Conservation (phyloP, 441 rosid species). For the Manihot esculenta region DNA sequence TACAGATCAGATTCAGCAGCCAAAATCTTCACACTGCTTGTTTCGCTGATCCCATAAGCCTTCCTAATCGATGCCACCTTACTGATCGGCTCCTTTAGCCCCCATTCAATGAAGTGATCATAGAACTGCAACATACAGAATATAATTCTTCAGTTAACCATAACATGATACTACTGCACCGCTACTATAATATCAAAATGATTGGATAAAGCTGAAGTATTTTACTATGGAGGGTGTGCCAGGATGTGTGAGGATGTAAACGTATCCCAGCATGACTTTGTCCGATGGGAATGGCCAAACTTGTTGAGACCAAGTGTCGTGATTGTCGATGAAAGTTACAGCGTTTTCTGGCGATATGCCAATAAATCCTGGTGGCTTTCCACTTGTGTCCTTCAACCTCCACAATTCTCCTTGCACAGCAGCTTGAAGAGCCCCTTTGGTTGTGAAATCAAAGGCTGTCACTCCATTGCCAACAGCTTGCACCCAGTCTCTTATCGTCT, state of each 20-base stretch:
- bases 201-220: constrained; percentile 12
- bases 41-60: constrained; percentile 37
- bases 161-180: neutral
- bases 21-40: constrained; percentile 44
- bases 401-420: constrained; percentile 73
- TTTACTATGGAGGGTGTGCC: constrained; percentile 68
- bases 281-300: constrained; percentile 77
- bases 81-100: constrained; percentile 47
- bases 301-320: constrained; percentile 67
- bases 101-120: constrained; percentile 65
- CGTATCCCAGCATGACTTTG: constrained; percentile 85
- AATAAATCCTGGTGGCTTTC: constrained; percentile 74
- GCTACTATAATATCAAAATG: no score
- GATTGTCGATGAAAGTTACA: constrained; percentile 78
- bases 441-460: constrained; percentile 76
- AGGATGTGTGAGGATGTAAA: constrained; percentile 83
- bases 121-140: constrained; percentile 43
- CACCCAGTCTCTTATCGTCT: constrained; percentile 53
- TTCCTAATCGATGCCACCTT: constrained; percentile 44
- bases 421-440: constrained; percentile 72
- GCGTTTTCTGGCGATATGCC: constrained; percentile 73
- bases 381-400: constrained; percentile 63
- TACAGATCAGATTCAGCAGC: constrained; percentile 56
- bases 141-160: neutral
- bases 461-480: constrained; percentile 49